A percentile compares a stretch with the other conserved stretches of the same genome.
phyloP scores from a whole-genome alignment of 768 basidiomycete genomes.

The Leccinum obscurum region DNA sequence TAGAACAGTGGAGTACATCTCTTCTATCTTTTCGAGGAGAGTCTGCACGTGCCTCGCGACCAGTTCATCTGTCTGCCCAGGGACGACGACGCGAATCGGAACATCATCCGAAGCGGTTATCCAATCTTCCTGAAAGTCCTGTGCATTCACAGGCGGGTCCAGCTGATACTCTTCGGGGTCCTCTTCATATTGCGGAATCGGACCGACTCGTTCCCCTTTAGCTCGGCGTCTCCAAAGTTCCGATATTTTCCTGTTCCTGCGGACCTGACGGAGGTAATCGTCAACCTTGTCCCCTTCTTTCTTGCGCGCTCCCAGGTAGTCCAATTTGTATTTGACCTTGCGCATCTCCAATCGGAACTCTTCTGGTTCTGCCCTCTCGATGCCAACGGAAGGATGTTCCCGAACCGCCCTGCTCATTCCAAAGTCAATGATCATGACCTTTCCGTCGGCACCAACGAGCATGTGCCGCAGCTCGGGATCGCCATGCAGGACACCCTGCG shows the following conservation, averaged over 20 bases:
- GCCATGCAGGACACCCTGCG: slow-evolving; percentile 48
- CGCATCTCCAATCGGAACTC: slow-evolving; percentile 55
- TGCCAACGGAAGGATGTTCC: slow-evolving; percentile 33
- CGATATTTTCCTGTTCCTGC: slow-evolving; percentile 30
- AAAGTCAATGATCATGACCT: slow-evolving; percentile 57
- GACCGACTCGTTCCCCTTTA: slow-evolving; percentile 30
- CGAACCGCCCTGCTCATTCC: slow-evolving; percentile 37
- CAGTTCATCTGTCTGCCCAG: slow-evolving; percentile 33
- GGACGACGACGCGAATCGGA: slow-evolving; percentile 39
- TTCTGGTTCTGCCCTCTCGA: slow-evolving; percentile 38
- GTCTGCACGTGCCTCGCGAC: slow-evolving; percentile 23
- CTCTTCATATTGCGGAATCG: slow-evolving; percentile 31
- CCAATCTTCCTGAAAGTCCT: slow-evolving; percentile 39
- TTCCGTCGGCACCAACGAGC: slow-evolving; percentile 53
- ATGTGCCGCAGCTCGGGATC: slow-evolving; percentile 51
- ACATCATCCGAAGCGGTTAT: slow-evolving; percentile 33
- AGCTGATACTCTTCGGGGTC: slow-evolving; percentile 34
- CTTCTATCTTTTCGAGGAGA: slow-evolving; percentile 23
- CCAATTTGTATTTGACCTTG: slow-evolving; percentile 55
- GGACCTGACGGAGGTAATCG: slow-evolving; percentile 29
- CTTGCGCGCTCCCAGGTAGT: slow-evolving; percentile 40
- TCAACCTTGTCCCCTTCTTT: slow-evolving; percentile 37
- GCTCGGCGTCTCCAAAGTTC: slow-evolving; percentile 30
- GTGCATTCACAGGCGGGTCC: slow-evolving; percentile 34
- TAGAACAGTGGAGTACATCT: slow-evolving; percentile 7